phyloP scores from a whole-genome alignment of 2,329 filamentous ascomycete species.

The Seiridium unicorne region DNA sequence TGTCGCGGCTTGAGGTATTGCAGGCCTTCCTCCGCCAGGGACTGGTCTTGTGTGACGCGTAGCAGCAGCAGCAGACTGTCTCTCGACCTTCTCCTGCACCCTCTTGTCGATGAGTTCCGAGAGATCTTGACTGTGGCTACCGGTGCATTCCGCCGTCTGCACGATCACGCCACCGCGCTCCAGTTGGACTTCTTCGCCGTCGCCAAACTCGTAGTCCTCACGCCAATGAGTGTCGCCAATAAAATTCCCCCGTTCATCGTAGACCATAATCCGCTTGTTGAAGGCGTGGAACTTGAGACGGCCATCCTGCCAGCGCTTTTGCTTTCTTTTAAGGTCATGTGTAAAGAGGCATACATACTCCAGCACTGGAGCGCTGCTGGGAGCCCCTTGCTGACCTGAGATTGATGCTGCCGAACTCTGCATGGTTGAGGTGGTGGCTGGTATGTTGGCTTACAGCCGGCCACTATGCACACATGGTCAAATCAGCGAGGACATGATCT shows the following conservation, averaged over 20 bases:
- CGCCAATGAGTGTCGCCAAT: conserved; percentile 85
- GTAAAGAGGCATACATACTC: conserved; percentile 88
- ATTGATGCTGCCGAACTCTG: conserved; percentile 9
- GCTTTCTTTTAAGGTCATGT: conserved; percentile 79
- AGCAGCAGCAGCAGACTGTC: conserved; percentile 43
- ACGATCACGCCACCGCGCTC: conserved; percentile 76
- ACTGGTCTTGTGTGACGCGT: conserved; percentile 23
- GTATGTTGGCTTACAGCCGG: conserved; percentile 12
- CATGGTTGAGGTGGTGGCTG: conserved; percentile 14
- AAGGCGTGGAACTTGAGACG: conserved; percentile 84
- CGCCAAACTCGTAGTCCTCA: conserved; percentile 63
- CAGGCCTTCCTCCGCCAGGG: conserved; percentile 18
- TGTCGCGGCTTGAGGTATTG: conserved; percentile 9
- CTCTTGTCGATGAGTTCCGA: conserved; percentile 72
- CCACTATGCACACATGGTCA: not conserved
- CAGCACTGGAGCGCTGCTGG: conserved; percentile 60
- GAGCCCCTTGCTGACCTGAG: not conserved
- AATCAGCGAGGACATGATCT: no score
- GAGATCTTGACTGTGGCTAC: conserved; percentile 73
- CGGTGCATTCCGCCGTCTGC: conserved; percentile 75
- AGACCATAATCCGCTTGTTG: conserved; percentile 89
- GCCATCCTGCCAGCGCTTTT: conserved; percentile 93
- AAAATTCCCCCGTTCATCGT: conserved; percentile 76
- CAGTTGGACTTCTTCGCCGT: conserved; percentile 79
- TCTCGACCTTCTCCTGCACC: conserved; percentile 52